These are phyloP conservation scores for Fennellomyces sp. DNA, from an alignment of 371 early-diverging fungal species.

Conservation along the genomic window DNA sequence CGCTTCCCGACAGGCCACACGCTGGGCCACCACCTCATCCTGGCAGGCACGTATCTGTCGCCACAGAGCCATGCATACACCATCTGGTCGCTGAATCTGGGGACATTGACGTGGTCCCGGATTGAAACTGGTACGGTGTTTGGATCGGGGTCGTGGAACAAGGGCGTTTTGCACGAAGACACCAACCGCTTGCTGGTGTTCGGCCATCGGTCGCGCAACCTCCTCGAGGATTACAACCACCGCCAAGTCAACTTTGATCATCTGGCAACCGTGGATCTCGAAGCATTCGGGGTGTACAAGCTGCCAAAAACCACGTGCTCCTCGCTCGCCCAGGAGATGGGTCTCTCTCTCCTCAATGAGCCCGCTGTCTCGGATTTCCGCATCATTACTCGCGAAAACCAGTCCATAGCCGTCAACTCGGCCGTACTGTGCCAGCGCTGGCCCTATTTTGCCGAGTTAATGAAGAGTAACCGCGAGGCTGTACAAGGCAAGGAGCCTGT, in stretches of 20 bases:
- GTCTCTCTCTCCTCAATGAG: slow-evolving; percentile 57
- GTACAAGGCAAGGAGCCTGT: slow-evolving; percentile 7
- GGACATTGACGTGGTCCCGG: slow-evolving; percentile 65
- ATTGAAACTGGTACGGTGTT: slow-evolving; percentile 70
- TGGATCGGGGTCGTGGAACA: slow-evolving; percentile 78
- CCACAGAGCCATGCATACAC: slow-evolving; percentile 66
- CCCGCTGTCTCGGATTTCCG: slow-evolving; percentile 60
- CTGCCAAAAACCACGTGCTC: slow-evolving; percentile 40
- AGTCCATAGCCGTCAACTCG: slow-evolving; percentile 59
- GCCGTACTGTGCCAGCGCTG: slow-evolving; percentile 67
- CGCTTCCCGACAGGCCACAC: slow-evolving; percentile 78
- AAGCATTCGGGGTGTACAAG: slow-evolving; percentile 61
- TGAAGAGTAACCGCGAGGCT: slow-evolving; percentile 30
- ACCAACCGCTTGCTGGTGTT: slow-evolving; percentile 66
- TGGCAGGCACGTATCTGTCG: slow-evolving; percentile 75
- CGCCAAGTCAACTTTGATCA: slow-evolving; percentile 67
- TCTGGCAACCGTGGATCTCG: slow-evolving; percentile 58
- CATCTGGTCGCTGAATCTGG: slow-evolving; percentile 75
- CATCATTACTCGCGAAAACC: slow-evolving; percentile 59
- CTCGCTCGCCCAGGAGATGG: slow-evolving; percentile 47
- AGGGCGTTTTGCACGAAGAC: slow-evolving; percentile 64
- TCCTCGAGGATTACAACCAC: slow-evolving; percentile 73
- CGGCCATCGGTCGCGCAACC: slow-evolving; percentile 66
- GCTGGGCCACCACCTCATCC: slow-evolving; percentile 72
- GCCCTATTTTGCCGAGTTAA: slow-evolving; percentile 57